These are phyloP conservation scores for Vitis rupestris DNA, from an alignment of 164 flowering plant species.

Conservation along the genomic window DNA sequence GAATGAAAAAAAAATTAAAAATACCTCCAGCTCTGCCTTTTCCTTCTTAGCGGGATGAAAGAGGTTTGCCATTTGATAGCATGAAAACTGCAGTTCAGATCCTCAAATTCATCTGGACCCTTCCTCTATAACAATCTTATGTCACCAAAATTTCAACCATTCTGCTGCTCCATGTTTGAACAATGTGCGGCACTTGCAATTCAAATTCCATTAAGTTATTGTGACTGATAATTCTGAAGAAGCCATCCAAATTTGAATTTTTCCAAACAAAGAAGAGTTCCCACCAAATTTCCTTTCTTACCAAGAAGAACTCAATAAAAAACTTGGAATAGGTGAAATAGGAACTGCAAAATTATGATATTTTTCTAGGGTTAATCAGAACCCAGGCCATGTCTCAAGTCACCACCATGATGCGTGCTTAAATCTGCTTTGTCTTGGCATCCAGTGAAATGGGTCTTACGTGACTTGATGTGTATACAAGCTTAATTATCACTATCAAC, in stretches of 20 bases:
- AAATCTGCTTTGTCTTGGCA: too few species aligned
- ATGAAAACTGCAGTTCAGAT: too few species aligned
- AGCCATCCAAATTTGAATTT: background rate
- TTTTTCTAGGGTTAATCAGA: background rate
- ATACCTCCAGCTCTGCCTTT: background rate
- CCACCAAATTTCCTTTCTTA: too few species aligned
- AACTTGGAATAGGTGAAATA: too few species aligned
- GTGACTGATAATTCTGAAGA: background rate
- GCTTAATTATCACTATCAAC: conserved; percentile 23
- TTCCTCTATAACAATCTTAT: background rate
- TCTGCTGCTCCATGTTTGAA: background rate
- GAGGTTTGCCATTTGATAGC: too few species aligned
- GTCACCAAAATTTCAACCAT: background rate
- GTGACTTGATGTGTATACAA: background rate
- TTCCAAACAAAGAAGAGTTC: too few species aligned
- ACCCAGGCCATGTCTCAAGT: background rate
- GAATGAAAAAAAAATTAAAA: too few species aligned
- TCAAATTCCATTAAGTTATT: background rate
- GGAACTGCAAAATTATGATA: too few species aligned
- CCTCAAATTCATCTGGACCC: too few species aligned
- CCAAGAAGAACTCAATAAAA: too few species aligned
- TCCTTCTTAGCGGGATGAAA: too few species aligned
- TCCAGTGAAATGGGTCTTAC: background rate
- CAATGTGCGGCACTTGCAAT: background rate
- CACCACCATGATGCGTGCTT: background rate